Evolutionary conservation across 129 eudicot species (phyloP), one percentile per base, ranked within the genome.

Genomic region (Flaveria robusta): DNA sequence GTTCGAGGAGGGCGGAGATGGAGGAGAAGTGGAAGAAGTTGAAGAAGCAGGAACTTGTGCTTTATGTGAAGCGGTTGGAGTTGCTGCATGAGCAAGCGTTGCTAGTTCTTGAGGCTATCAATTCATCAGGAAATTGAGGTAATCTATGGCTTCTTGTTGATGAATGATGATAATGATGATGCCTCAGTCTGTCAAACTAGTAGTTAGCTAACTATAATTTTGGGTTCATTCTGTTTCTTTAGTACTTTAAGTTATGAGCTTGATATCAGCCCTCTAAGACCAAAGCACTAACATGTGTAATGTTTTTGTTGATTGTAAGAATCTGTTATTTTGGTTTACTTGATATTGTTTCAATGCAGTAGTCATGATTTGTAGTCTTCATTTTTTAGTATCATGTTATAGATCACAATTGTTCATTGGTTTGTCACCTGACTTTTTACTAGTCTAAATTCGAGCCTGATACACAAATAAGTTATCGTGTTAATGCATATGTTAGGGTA

Each of bases 21-120:
- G 85, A 83, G 75, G 78, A 75, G 74, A 80, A 81, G 71, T 81
- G 84, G 90, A 83, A 68, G 81, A 72, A 75, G 68, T 69, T 89
- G 59, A 70, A 56, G 67, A 26, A 51, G 79, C 75, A 81, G 77
- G 91, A 86, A 39, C 72, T 68, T 26, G 66, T 77, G 80, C 63
- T 82, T 11, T 68, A 50, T 39, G 68, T 70, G 54, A 73, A 63
- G 68, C 69, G 80, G 24, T 11, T 76, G 81, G 90, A 89, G 50
- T 74, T 84, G 74, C 22, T 68, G 34, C 68, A 41, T 16, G 87
- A 81, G 52, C 85, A 83, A 52, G 77, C 78, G 2, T 52, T 63
- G 7, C 20, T 75, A 11, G 83, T 86, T 41, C 11, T 78, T 68
- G 91, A 83, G 26, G 78, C 82, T 68, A n/a, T 83, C 60, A 79